Conservation (phyloP, 305 asterid species). For the Euphrasia arctica region DNA sequence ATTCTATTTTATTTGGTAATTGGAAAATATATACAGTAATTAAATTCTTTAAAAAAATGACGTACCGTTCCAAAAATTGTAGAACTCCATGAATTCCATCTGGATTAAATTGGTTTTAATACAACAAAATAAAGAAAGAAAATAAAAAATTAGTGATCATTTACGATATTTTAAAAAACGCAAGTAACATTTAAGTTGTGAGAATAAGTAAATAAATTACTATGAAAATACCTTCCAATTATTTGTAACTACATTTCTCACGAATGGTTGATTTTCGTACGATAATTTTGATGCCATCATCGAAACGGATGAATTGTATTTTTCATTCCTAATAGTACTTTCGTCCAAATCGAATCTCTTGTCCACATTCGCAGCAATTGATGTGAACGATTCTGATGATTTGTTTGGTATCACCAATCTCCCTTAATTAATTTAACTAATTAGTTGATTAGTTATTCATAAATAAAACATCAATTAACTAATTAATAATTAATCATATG, state of each 20-base stretch:
- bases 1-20: no score
- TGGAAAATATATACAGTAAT: no score
- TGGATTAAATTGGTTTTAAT: conserved; percentile 23
- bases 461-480: no score
- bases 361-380: conserved; percentile 48
- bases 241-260: conserved; percentile 34
- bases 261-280: conserved; percentile 55
- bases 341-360: conserved; percentile 40
- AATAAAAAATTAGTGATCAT: no score
- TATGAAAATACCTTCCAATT: conserved; percentile 51
- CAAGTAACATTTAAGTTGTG: no score
- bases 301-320: conserved; percentile 38
- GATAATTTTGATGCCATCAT: conserved; percentile 69
- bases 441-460: no score
- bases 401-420: conserved; percentile 50
- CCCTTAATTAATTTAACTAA: conserved; percentile 30
- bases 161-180: no score
- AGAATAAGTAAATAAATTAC: no score
- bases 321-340: conserved; percentile 20
- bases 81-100: conserved; percentile 63
- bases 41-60: no score
- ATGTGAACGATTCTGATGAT: conserved; percentile 41
- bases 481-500: no score
- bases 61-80: conserved; percentile 61
- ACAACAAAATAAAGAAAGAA: no score